phyloP scores from a whole-genome alignment of 441 rosid species.

The Melastoma candidum region DNA sequence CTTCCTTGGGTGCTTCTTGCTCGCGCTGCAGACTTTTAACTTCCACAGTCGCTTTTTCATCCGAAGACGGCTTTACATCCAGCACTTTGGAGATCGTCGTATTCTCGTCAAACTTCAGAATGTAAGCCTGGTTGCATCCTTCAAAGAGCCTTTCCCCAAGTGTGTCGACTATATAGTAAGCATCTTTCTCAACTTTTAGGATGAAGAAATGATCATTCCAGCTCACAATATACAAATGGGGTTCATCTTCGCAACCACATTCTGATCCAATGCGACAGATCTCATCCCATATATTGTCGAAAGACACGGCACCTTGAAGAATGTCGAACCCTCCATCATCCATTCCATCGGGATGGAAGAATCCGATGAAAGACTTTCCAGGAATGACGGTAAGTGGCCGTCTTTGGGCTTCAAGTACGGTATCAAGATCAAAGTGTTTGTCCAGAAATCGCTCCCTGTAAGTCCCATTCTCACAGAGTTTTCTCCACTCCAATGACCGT shows the following conservation, averaged over 20 bases:
- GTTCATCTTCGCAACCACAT: constrained; percentile 4
- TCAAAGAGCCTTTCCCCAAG: constrained; percentile 58
- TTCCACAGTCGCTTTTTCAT: no score
- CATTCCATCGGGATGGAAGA: constrained; percentile 35
- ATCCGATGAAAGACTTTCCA: constrained; percentile 39
- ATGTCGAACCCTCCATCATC: constrained; percentile 24
- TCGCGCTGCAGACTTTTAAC: no score
- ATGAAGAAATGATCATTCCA: constrained; percentile 87
- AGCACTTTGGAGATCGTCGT: constrained; percentile 15
- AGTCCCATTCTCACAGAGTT: constrained; percentile 28
- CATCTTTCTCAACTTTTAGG: constrained; percentile 33
- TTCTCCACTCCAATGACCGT: constrained; percentile 48
- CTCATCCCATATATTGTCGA: constrained; percentile 54
- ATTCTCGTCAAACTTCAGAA: constrained; percentile 50
- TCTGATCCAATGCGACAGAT: constrained; percentile 3
- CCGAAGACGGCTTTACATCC: no score
- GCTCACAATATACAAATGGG: constrained; percentile 42
- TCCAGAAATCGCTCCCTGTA: constrained; percentile 25
- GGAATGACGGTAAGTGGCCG: constrained; percentile 25
- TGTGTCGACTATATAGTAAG: constrained; percentile 46
- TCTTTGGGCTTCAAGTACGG: constrained; percentile 28
- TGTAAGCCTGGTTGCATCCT: constrained; percentile 60
- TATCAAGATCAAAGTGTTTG: constrained; percentile 59
- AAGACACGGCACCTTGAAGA: constrained; percentile 36
- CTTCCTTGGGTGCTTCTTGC: no score